Evolutionary conservation across 768 basidiomycete species (phyloP).

Genomic region (Bullera alba): DNA sequence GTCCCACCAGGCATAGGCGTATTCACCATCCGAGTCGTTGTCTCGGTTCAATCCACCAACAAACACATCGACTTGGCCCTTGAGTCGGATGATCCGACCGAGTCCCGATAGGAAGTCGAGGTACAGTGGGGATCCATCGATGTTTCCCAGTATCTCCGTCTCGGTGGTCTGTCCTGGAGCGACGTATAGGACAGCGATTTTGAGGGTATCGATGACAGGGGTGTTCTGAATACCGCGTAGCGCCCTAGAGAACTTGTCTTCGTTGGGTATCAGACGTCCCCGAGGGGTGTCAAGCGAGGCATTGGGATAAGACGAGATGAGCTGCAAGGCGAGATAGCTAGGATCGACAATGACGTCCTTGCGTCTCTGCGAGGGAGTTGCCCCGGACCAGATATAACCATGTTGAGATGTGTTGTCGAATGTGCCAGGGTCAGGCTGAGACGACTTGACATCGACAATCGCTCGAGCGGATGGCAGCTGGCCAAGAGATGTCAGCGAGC

Average conservation of each 20-base stretch:
- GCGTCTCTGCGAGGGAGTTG: constrained; percentile 78
- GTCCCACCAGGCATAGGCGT: constrained; percentile 99
- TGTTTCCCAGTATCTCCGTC: constrained; percentile 76
- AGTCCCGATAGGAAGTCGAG: constrained; percentile 86
- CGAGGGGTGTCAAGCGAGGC: constrained; percentile 50
- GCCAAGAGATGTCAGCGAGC: neutral
- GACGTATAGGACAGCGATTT: constrained; percentile 92
- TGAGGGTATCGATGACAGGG: constrained; percentile 94
- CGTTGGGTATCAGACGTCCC: constrained; percentile 50
- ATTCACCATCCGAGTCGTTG: constrained; percentile 80
- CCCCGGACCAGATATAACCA: constrained; percentile 80
- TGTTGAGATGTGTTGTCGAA: constrained; percentile 51
- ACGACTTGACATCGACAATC: constrained; percentile 22
- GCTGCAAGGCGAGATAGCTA: constrained; percentile 71
- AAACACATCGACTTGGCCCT: constrained; percentile 85
- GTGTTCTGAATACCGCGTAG: constrained; percentile 68
- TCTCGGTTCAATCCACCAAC: constrained; percentile 77
- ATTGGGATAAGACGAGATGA: constrained; percentile 64
- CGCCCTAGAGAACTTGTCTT: constrained; percentile 55
- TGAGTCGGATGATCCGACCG: constrained; percentile 76
- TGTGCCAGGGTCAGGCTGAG: constrained; percentile 9
- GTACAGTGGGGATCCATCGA: constrained; percentile 89
- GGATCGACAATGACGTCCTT: constrained; percentile 82
- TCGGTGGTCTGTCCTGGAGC: constrained; percentile 83
- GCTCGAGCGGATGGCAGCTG: constrained; percentile 17